phyloP scores from a whole-genome alignment of 805 yeast species.

The Kluyveromyces siamensis region DNA sequence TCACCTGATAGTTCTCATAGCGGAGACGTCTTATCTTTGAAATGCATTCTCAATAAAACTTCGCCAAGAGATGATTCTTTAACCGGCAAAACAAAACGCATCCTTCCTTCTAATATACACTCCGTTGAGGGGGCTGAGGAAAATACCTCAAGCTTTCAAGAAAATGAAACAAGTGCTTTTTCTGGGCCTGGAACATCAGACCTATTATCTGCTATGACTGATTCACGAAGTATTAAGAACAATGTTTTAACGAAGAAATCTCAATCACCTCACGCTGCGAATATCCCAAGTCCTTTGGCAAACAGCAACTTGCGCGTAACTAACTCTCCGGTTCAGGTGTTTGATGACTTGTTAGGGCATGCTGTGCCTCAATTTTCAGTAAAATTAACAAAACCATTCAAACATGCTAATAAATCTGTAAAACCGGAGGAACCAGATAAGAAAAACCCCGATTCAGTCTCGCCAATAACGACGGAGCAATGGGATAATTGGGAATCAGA shows the following conservation, averaged over 20 bases:
- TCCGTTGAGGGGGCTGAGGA: background rate
- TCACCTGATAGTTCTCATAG: conserved; percentile 11
- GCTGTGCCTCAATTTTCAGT: background rate
- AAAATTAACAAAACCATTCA: background rate
- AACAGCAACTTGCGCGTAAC: background rate
- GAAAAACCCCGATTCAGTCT: conserved; percentile 17
- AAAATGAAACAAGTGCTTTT: background rate
- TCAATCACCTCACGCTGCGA: background rate
- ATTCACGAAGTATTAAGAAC: background rate
- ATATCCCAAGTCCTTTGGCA: background rate
- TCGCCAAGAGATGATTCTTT: conserved; percentile 11
- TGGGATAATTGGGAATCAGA: conserved; percentile 38
- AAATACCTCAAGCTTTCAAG: background rate
- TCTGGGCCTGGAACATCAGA: background rate
- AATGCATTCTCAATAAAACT: conserved; percentile 11
- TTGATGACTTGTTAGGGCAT: background rate
- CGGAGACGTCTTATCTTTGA: conserved; percentile 13
- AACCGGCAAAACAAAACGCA: background rate
- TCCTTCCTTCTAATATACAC: background rate
- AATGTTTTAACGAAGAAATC: background rate
- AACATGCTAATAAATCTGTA: background rate
- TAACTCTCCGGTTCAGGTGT: background rate
- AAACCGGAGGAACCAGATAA: background rate
- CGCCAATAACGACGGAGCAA: conserved; percentile 26
- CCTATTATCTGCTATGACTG: background rate